Evolutionary conservation across 352 stramenopile genomes (phyloP), one percentile per base, ranked within the genome.

Genomic region (Phytopythium vexans): DNA sequence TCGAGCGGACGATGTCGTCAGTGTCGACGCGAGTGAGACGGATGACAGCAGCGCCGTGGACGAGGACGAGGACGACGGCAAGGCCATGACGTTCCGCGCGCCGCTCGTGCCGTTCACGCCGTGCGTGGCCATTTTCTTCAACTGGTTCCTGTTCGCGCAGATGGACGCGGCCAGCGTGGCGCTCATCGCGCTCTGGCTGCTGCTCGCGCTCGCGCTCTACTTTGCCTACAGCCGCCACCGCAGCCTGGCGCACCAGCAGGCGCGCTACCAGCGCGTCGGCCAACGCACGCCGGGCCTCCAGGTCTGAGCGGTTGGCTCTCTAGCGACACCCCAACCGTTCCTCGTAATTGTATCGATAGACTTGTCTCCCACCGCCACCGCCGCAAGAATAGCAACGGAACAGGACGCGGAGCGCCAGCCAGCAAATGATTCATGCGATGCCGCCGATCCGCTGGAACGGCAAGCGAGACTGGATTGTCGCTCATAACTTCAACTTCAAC

Each of bases 111-210:
- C 84, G 32, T 92, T 89, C 40, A 52, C 81, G 15, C 84, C 82
- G n/a, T 90, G 78, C 37, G 36, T 94, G 1, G 82, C 84, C 4
- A 92, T 94, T 56, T 92, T 90, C 51, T 89, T 94, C 68, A 94
- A 94, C 67, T 94, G 85, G 85, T 91, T 92, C 41, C 56, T 94
- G 27, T 89, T 93, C 42, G 77, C 79, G 21, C 85, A 94, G 66
- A 90, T 92, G 77, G 78, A 88, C 34, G 60, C 66, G 3, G 59
- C 64, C 40, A 84, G 74, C 40, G 77, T 92, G 38, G 43, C 81
- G 27, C 70, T 91, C 40, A 88, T 92, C 42, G 31, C 68, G 16
- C 42, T 88, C 1, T 94, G 82, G 82, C 49, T 94, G 40, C 52
- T 86, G 32, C 41, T 94, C 27, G 84, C 84, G 38, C 52, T 92